A percentile compares a stretch with the other conserved stretches of the same genome.
Evolutionary conservation across 164 flowering plant genomes (phyloP).

Genomic region (Kalanchoe fedtschenkoi): DNA sequence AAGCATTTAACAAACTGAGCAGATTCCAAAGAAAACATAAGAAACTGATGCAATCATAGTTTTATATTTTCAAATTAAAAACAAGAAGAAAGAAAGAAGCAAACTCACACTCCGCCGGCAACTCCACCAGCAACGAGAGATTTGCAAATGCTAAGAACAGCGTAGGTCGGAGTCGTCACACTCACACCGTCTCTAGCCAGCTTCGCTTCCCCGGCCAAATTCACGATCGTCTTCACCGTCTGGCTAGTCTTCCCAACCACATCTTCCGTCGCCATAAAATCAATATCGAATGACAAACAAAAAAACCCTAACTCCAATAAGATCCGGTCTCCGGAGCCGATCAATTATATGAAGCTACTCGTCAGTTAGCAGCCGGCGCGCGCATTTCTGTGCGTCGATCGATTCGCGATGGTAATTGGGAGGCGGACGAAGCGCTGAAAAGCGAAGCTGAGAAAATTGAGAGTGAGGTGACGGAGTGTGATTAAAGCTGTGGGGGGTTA

Average conservation of each 20-base stretch:
- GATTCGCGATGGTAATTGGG: background rate
- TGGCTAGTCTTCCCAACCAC: conserved; percentile 47
- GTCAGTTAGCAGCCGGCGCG: no score
- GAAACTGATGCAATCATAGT: background rate
- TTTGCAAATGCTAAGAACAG: conserved; percentile 56
- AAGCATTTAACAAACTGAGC: no score
- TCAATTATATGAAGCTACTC: no score
- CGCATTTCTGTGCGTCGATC: no score
- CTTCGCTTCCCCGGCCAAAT: conserved; percentile 92
- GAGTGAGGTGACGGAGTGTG: background rate
- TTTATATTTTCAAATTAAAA: background rate
- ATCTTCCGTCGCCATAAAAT: conserved; percentile 35
- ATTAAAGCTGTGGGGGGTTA: no score
- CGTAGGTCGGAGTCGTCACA: conserved; percentile 58
- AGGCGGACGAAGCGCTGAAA: background rate
- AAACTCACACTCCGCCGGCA: conserved; percentile 88
- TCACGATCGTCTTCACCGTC: conserved; percentile 70
- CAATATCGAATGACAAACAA: no score
- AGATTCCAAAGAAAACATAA: no score
- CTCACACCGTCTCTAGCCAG: conserved; percentile 75
- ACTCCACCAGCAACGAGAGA: conserved; percentile 92
- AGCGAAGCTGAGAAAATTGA: background rate
- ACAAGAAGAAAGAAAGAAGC: background rate
- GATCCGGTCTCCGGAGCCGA: no score
- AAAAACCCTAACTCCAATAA: no score